Base-by-base conservation (phyloP, 192 early-diverging fungal genomes). In the Entrophospora sp. region DNA sequence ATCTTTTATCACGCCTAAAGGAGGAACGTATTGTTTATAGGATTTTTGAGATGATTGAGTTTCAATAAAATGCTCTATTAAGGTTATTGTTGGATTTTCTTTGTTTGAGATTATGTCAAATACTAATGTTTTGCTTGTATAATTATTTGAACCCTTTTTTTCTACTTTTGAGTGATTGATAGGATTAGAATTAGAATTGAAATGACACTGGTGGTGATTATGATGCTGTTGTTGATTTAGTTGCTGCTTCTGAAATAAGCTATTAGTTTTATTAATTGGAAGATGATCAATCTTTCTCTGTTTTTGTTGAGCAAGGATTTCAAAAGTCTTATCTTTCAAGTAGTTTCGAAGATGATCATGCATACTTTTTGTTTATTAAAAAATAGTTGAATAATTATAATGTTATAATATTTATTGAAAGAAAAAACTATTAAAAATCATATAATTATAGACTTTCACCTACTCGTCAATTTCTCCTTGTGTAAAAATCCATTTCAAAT, bases 401-500 rank as follows among this genome's bases (percentile, higher is more conserved):
- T n/a, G 20, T 36, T 2, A 2, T 14, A 16, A 31, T 31, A 0
- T 53, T 22, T 53, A 22, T 56, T 56, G 32, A 35, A 27, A 36
- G 16, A 31, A 13, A 53, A 31, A 31, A 22, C 27, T 28, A 51
- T 8, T 25, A 56, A 34, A 9, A 35, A 9, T 2, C 7, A 20
- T 2, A 34, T 35, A 20, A 30, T 22, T 8, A 37, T 36, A 22
- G n/a, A n/a, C n/a, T 10, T 36, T 36, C 31, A 36, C 61, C 13
- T 65, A 53, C 63, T 70, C 30, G 0, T 64, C 49, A 18, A 70
- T 52, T 1, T 51, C 51, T 58, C 69, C 51, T 40, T 57, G 27
- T n/a, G 37, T 67, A 37, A 71, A 67, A 0, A 66, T 31, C 58
- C 64, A 71, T 25, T 40, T 31, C 30, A 64, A 31, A 30, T 44